Evolutionary conservation across 2,329 filamentous ascomycete species (phyloP).

Genomic region (Microdochium paspali): DNA sequence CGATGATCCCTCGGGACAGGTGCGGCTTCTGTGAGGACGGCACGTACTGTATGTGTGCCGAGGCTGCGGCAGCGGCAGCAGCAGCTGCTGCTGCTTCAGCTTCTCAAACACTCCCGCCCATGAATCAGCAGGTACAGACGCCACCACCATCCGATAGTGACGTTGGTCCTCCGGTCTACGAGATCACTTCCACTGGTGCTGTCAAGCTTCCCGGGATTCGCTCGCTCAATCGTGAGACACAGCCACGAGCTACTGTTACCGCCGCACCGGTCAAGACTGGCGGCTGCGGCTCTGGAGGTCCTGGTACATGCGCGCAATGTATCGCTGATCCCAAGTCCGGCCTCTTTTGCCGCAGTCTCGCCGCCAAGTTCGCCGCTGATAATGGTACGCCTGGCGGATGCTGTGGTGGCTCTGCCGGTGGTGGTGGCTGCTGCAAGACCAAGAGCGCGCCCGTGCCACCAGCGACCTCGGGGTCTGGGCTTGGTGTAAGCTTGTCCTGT

Average conservation of each 20-base stretch:
- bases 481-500: conserved; percentile 55
- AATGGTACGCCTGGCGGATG: conserved; percentile 37
- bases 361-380: conserved; percentile 49
- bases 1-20: conserved; percentile 48
- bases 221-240: conserved; percentile 15
- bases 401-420: conserved; percentile 48
- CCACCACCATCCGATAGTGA: conserved; percentile 54
- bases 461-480: conserved; percentile 21
- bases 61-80: conserved; percentile 25
- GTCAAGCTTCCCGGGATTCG: conserved; percentile 46
- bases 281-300: conserved; percentile 56
- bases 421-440: conserved; percentile 56
- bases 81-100: conserved; percentile 22
- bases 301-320: conserved; percentile 73
- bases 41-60: conserved; percentile 74
- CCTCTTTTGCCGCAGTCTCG: conserved; percentile 73
- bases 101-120: conserved; percentile 27
- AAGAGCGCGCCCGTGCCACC: conserved; percentile 10
- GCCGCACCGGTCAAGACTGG: conserved; percentile 16
- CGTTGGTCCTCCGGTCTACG: conserved; percentile 44
- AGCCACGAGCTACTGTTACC: conserved; percentile 4
- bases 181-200: conserved; percentile 49
- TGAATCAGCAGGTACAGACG: conserved; percentile 41
- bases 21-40: conserved; percentile 80
- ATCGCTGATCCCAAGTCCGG: conserved; percentile 69